A percentile compares a stretch with the other conserved stretches of the same genome.
phyloP scores from a whole-genome alignment of 78 protist genomes.

The Dictyostelium capitatum region DNA sequence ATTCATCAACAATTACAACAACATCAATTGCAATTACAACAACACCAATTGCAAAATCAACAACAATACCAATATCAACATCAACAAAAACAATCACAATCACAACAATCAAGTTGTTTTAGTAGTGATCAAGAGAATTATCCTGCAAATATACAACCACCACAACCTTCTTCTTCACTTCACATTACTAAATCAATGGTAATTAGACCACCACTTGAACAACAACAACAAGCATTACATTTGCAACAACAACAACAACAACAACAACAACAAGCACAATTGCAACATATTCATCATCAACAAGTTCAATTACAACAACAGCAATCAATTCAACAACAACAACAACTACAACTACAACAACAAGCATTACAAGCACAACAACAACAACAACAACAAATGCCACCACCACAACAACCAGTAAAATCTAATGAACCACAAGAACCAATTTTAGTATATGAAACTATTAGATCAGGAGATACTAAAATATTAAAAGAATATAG shows the following conservation, averaged over 20 bases:
- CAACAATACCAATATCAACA: neutral
- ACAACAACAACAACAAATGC: conserved; percentile 13
- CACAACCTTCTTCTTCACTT: neutral
- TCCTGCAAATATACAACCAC: conserved; percentile 19
- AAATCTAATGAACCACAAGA: conserved; percentile 7
- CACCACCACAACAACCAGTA: conserved; percentile 45
- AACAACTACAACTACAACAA: neutral
- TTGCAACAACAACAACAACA: neutral
- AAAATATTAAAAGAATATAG: conserved; percentile 21
- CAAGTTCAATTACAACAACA: conserved; percentile 1
- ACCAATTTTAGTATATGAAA: conserved; percentile 39
- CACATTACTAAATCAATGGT: conserved; percentile 72
- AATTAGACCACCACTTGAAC: conserved; percentile 27
- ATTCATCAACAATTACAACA: neutral
- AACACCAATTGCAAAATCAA: neutral
- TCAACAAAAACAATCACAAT: neutral
- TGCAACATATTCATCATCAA: neutral
- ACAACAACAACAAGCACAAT: neutral
- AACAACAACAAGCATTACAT: neutral
- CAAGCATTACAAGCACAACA: neutral
- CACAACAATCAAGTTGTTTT: neutral
- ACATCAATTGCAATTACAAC: neutral
- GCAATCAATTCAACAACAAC: neutral
- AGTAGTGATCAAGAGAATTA: conserved; percentile 15
- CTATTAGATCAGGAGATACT: neutral